These are phyloP conservation scores for Ophiostoma sp. DNA, from an alignment of 2,329 filamentous ascomycete species.

Conservation along the genomic window DNA sequence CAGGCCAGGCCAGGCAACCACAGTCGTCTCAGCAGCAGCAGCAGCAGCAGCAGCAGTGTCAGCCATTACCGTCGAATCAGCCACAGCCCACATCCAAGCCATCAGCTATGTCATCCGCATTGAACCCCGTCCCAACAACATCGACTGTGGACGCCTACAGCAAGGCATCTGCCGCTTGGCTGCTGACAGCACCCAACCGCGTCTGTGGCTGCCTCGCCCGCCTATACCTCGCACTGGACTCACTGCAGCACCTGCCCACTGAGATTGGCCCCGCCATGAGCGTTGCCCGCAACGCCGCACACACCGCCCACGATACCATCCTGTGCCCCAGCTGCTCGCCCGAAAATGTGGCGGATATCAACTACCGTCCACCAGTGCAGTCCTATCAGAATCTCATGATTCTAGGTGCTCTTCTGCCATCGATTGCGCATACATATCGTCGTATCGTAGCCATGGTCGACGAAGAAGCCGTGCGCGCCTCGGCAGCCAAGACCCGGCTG, in stretches of 20 bases:
- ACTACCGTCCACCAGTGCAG: slow-evolving; percentile 41
- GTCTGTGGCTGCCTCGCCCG: slow-evolving; percentile 46
- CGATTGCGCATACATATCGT: slow-evolving; percentile 54
- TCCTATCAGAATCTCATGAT: slow-evolving; percentile 56
- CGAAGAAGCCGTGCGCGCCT: slow-evolving; percentile 43
- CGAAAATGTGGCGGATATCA: slow-evolving; percentile 35
- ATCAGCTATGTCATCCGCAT: not conserved
- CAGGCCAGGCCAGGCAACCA: slow-evolving; percentile 4
- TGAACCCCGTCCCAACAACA: not conserved
- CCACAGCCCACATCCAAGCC: not conserved
- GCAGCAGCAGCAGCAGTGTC: not conserved
- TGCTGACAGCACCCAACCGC: slow-evolving; percentile 23
- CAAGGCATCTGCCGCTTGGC: slow-evolving; percentile 22
- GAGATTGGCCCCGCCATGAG: slow-evolving; percentile 45
- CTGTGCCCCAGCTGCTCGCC: slow-evolving; percentile 48
- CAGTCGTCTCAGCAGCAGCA: slow-evolving; percentile 4
- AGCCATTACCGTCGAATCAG: not conserved
- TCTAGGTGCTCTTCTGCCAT: slow-evolving; percentile 52
- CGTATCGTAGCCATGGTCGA: slow-evolving; percentile 52
- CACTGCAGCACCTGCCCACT: slow-evolving; percentile 44
- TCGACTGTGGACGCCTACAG: slow-evolving; percentile 15
- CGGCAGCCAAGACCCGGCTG: slow-evolving; percentile 39
- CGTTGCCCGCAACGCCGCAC: slow-evolving; percentile 45
- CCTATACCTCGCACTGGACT: slow-evolving; percentile 48
- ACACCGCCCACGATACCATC: slow-evolving; percentile 47